Conservation (phyloP, 1,284 basidiomycete species). For the Somion occarium region DNA sequence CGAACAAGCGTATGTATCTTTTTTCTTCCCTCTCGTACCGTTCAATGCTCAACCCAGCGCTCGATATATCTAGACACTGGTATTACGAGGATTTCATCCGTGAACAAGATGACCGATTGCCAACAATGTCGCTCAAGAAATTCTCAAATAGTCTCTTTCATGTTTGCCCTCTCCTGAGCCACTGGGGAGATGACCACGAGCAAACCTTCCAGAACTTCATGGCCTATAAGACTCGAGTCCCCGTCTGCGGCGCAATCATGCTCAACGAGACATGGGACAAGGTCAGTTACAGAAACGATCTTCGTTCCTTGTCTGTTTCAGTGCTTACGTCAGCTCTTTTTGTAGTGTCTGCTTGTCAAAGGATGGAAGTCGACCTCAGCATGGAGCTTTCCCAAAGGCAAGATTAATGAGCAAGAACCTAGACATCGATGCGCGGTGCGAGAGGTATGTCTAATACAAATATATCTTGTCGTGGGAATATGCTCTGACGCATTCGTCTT, state of each 20-base stretch:
- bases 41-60: conserved; percentile 1
- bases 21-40: conserved; percentile 7
- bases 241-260: conserved; percentile 98
- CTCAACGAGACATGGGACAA: conserved; percentile 90
- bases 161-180: conserved; percentile 74
- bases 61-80: conserved; percentile 74
- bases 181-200: conserved; percentile 78
- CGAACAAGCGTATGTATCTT: conserved; percentile 85
- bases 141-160: conserved; percentile 94
- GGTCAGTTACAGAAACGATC: conserved; percentile 40
- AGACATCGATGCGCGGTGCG: conserved; percentile 82
- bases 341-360: conserved; percentile 88
- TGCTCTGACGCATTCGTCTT: not conserved
- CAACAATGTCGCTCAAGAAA: conserved; percentile 84
- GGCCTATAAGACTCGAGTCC: conserved; percentile 96
- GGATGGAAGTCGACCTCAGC: conserved; percentile 96
- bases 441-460: conserved; percentile 55
- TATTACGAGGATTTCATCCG: conserved; percentile 99
- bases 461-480: not conserved
- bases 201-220: conserved; percentile 81
- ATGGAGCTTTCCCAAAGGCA: conserved; percentile 99
- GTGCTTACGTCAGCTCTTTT: conserved; percentile 10
- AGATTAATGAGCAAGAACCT: conserved; percentile 94
- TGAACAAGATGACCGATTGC: conserved; percentile 83
- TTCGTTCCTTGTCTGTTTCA: conserved; percentile 7